Base-by-base conservation (phyloP, 768 basidiomycete genomes). In the Clitopilus passeckerianus region DNA sequence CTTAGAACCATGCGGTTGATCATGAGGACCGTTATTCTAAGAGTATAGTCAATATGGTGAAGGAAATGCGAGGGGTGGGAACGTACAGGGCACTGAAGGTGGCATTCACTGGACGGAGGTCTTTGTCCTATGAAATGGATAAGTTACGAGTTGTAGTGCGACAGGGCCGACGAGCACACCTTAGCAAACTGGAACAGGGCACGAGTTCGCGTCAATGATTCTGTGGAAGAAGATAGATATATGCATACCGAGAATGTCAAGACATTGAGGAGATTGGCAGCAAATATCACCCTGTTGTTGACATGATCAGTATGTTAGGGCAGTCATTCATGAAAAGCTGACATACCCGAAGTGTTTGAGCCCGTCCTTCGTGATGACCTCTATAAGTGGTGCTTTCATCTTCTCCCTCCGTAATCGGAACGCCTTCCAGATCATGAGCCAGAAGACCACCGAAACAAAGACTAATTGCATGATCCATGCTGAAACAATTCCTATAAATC, bases 391-490 rank as follows among this genome's bases (percentile, higher is more conserved):
- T 5, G 63, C 58, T 27, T 61, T 54, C 8, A 64, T 57, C 34
- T 59, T 34, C 18, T 34, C 33, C 43, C 43, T 59, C 4, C 53
- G 57, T 6, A 64, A 56, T 35, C 22, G 58, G 8, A 55, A 55
- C 5, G 63, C 63, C n/a, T 60, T 61, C 63, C 63, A 64, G 46
- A 64, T 57, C 63, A 64, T 61, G 41, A 64, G 35, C 24, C 58
- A 57, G 46, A 64, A 64, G n/a, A 59, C 63, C 9, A 64, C 62
- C 7, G 60, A 30, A 15, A 64, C 61, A 35, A 61, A 64, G 3
- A 37, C 60, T 20, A 64, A 55, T 30, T 64, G 57, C 63, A 64
- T 64, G 33, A 64, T 59, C 58, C 60, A 64, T 15, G 63, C 57
- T n/a, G n/a, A 3, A 10, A 60, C 60, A 33, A 58, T 44, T 3